phyloP scores from a whole-genome alignment of 257 asterid species.

The Solanum chiquidenum region DNA sequence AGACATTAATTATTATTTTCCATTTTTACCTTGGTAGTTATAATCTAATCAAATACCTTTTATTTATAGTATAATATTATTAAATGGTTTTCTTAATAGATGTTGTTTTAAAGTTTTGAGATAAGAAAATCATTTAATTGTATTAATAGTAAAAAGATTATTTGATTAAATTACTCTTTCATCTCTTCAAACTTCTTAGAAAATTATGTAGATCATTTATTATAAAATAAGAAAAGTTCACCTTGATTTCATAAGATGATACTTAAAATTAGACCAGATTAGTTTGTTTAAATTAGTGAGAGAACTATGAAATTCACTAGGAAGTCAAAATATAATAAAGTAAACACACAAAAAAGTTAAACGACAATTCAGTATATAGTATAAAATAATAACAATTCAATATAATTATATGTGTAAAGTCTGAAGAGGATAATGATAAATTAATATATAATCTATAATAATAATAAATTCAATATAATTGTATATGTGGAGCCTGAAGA shows the following conservation, averaged over 20 bases:
- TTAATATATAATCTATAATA: background rate
- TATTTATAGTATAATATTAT: background rate
- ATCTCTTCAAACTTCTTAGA: background rate
- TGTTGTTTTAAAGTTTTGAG: background rate
- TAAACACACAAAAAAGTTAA: background rate
- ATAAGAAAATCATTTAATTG: background rate
- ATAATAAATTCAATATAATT: fast-evolving
- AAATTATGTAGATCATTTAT: background rate
- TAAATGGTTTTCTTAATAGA: background rate
- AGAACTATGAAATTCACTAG: no score
- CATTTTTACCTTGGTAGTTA: background rate
- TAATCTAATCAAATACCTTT: background rate
- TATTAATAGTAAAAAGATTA: background rate
- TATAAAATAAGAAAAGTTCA: background rate
- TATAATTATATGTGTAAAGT: background rate
- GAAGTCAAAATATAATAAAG: background rate
- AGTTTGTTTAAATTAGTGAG: background rate
- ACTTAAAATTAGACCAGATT: background rate
- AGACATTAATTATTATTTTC: background rate
- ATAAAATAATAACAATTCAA: background rate
- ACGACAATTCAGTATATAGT: background rate
- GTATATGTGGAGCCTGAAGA: background rate
- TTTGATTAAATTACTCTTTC: background rate
- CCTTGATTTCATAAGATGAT: background rate
- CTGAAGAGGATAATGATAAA: fast-evolving